Percentiles rank a stretch among this genome's conserved stretches.
phyloP scores from a whole-genome alignment of 169 alveolate species.

The Prorocentrum cordatum region DNA sequence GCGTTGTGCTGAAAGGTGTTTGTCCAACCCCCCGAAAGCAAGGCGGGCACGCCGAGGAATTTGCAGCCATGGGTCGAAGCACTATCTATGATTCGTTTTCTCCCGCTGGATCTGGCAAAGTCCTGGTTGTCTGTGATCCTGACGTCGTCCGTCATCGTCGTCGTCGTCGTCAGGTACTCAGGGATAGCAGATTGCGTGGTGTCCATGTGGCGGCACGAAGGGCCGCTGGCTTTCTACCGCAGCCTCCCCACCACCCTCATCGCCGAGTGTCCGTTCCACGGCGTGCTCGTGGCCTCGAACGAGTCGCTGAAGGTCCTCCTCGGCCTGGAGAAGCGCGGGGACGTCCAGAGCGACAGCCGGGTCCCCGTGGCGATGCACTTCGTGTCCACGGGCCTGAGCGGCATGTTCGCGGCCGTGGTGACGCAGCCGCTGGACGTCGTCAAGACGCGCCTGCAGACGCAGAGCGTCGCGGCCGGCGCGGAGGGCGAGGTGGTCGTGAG shows the following conservation, averaged over 20 bases:
- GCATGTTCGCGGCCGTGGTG: constrained; percentile 90
- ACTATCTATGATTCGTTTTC: too few species aligned
- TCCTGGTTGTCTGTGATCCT: too few species aligned
- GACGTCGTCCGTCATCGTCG: too few species aligned
- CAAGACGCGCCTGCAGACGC: constrained; percentile 92
- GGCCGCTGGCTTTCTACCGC: constrained; percentile 84
- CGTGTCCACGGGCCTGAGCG: constrained; percentile 89
- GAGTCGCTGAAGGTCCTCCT: constrained; percentile 83
- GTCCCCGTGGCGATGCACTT: neutral
- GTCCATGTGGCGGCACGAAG: constrained; percentile 82
- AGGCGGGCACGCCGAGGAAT: too few species aligned
- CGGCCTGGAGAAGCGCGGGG: constrained; percentile 37
- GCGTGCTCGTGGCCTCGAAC: constrained; percentile 85
- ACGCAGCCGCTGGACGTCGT: constrained; percentile 95
- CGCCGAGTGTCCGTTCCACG: constrained; percentile 92
- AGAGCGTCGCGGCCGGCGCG: too few species aligned
- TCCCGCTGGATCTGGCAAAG: too few species aligned
- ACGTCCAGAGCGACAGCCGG: neutral
- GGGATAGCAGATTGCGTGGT: constrained; percentile 74
- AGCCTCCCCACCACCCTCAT: constrained; percentile 89
- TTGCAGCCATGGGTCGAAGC: too few species aligned
- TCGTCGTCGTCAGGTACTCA: too few species aligned
- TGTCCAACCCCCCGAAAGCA: too few species aligned
- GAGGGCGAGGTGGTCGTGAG: too few species aligned
- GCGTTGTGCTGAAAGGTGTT: too few species aligned